Evolutionary conservation across 2,329 filamentous ascomycete genomes (phyloP).

Genomic region (Sclerotinia subarctica): DNA sequence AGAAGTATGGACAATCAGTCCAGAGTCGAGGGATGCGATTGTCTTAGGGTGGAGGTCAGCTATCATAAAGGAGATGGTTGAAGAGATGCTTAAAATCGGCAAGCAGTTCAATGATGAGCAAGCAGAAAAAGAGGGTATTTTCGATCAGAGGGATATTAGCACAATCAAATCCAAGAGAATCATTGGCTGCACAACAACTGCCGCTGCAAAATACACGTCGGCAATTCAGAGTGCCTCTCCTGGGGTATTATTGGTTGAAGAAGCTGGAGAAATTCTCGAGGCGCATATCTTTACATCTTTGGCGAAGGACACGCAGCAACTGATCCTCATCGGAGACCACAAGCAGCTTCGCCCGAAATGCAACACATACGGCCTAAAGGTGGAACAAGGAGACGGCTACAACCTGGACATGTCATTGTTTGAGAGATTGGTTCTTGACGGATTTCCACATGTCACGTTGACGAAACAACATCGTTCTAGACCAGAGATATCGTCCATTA

Average conservation of each 20-base stretch:
- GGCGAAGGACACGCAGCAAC: conserved; percentile 53
- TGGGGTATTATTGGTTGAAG: conserved; percentile 61
- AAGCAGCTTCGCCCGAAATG: conserved; percentile 68
- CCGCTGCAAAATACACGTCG: conserved; percentile 58
- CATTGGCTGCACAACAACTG: conserved; percentile 70
- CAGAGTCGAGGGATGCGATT: conserved; percentile 40
- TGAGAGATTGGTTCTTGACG: conserved; percentile 60
- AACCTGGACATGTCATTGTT: conserved; percentile 68
- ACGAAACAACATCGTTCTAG: conserved; percentile 65
- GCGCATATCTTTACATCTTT: conserved; percentile 62
- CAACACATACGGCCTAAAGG: conserved; percentile 53
- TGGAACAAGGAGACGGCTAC: conserved; percentile 63
- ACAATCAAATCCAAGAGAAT: conserved; percentile 55
- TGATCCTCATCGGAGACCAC: conserved; percentile 71
- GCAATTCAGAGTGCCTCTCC: conserved; percentile 54
- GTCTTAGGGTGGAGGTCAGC: conserved; percentile 44
- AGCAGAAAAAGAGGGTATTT: conserved; percentile 44
- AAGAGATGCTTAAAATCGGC: conserved; percentile 42
- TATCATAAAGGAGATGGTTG: conserved; percentile 51
- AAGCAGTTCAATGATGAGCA: conserved; percentile 45
- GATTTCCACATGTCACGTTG: conserved; percentile 53
- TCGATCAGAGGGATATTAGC: conserved; percentile 43
- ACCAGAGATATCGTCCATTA: conserved; percentile 61
- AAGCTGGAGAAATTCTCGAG: conserved; percentile 72
- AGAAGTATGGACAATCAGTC: conserved; percentile 52